A percentile compares a stretch with the other conserved stretches of the same genome.
These are phyloP conservation scores for Epichloe bromicola DNA, from an alignment of 2,329 filamentous ascomycete species.

Conservation along the genomic window DNA sequence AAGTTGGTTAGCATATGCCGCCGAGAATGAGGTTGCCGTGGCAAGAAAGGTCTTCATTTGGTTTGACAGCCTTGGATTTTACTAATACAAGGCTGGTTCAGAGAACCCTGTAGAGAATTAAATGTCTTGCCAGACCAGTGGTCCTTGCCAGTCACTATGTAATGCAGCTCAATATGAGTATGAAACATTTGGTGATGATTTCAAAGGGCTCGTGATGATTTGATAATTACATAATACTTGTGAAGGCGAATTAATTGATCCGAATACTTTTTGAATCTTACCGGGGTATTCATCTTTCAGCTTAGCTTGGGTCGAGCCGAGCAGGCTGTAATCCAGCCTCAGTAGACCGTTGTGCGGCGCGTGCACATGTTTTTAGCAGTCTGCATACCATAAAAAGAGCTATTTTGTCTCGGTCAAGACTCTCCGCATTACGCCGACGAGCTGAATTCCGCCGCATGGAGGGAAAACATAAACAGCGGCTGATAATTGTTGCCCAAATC, in stretches of 20 bases:
- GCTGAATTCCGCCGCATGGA: background rate
- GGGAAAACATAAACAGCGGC: background rate
- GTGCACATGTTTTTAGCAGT: too few relatives aligned
- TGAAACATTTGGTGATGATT: background rate
- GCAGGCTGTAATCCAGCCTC: too few relatives aligned
- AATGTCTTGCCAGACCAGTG: background rate
- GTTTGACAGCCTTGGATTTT: background rate
- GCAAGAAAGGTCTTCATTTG: background rate
- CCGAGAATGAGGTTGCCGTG: background rate
- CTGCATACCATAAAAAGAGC: background rate
- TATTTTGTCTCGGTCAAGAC: background rate
- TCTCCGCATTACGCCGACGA: background rate
- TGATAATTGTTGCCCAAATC: background rate
- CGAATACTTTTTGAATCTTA: too few relatives aligned
- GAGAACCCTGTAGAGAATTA: background rate
- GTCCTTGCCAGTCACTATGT: background rate
- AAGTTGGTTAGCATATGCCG: background rate
- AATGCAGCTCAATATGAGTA: background rate
- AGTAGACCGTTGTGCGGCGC: too few relatives aligned
- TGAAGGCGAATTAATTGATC: too few relatives aligned
- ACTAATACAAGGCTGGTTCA: background rate
- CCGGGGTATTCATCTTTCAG: too few relatives aligned
- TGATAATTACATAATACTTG: too few relatives aligned
- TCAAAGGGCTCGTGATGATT: background rate
- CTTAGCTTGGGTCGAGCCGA: too few relatives aligned